Percentiles rank a stretch among this genome's conserved stretches.
These are phyloP conservation scores for Taiwanofungus camphoratus DNA, from an alignment of 1,284 basidiomycete genomes.

Conservation along the genomic window DNA sequence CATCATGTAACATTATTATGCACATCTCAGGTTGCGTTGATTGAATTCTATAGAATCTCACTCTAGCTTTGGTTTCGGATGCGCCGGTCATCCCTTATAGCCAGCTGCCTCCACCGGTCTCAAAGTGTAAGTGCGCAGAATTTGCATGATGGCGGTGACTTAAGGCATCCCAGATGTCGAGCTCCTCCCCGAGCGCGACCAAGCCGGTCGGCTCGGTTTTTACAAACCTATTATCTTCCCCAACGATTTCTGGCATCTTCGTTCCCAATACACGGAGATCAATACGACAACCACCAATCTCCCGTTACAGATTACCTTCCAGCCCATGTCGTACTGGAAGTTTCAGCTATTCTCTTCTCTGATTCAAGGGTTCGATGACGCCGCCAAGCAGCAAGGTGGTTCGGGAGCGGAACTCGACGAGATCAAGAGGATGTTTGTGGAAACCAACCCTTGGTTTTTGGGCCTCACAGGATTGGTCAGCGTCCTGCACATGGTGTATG, in stretches of 20 bases:
- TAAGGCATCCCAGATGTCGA: conserved; percentile 44
- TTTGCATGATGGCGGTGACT: conserved; percentile 4
- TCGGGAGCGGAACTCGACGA: conserved; percentile 81
- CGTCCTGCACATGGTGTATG: conserved; percentile 81
- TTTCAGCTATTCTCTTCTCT: conserved; percentile 81
- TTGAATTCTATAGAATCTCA: conserved; percentile 61
- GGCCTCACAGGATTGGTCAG: conserved; percentile 79
- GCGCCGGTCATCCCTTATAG: conserved; percentile 47
- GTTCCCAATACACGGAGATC: conserved; percentile 74
- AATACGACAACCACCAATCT: conserved; percentile 70
- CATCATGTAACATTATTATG: not conserved
- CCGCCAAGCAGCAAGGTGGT: conserved; percentile 65
- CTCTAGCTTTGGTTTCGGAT: conserved; percentile 82
- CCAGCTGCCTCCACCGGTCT: conserved; percentile 58
- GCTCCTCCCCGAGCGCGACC: conserved; percentile 54
- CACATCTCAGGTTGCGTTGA: not conserved
- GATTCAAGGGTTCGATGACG: conserved; percentile 79
- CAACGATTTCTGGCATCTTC: conserved; percentile 93
- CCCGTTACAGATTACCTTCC: conserved; percentile 79
- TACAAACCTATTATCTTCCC: conserved; percentile 89
- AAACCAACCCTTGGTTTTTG: conserved; percentile 91
- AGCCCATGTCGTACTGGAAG: conserved; percentile 82
- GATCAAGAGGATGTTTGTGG: conserved; percentile 88
- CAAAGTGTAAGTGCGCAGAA: conserved; percentile 47
- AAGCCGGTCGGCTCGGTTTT: conserved; percentile 53